A percentile compares a stretch with the other conserved stretches of the same genome.
phyloP scores from a whole-genome alignment of 148 eudicot species.

The Polygonum maritimum region DNA sequence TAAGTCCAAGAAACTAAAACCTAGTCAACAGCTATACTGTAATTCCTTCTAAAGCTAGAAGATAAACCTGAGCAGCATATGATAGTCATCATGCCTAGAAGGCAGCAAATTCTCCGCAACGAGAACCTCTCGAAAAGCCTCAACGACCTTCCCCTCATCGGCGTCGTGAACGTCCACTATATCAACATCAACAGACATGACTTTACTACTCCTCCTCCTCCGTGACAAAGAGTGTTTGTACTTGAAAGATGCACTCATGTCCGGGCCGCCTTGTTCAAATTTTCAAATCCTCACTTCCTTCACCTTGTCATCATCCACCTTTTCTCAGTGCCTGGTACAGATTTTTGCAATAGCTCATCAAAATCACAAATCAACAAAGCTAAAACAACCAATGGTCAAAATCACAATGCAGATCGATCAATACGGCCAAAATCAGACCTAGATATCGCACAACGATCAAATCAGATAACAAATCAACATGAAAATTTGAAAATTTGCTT shows the following conservation, averaged over 20 bases:
- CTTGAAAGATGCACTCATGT: conserved; percentile 66
- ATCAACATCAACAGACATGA: conserved; percentile 57
- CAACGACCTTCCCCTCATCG: conserved; percentile 56
- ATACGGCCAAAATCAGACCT: too few relatives aligned
- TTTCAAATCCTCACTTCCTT: conserved; percentile 35
- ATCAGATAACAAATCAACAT: too few relatives aligned
- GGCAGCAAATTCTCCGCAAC: conserved; percentile 45
- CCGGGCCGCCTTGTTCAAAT: conserved; percentile 58
- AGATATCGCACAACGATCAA: too few relatives aligned
- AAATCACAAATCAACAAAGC: not conserved
- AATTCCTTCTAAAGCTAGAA: not conserved
- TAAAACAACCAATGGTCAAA: not conserved
- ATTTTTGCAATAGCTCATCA: not conserved
- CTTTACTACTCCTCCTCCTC: conserved; percentile 81
- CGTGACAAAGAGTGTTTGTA: conserved; percentile 72
- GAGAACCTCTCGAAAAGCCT: conserved; percentile 48
- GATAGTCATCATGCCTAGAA: conserved; percentile 52
- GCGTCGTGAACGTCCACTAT: conserved; percentile 57
- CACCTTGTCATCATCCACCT: conserved; percentile 48
- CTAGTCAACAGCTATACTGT: not conserved
- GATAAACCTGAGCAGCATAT: conserved; percentile 52
- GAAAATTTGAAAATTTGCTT: not conserved
- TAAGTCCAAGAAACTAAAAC: not conserved
- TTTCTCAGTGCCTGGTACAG: not conserved
- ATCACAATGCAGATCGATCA: too few relatives aligned